Evolutionary conservation across 148 eudicot species (phyloP), one percentile per base, ranked within the genome.

Genomic region (Nepenthes gracilis): DNA sequence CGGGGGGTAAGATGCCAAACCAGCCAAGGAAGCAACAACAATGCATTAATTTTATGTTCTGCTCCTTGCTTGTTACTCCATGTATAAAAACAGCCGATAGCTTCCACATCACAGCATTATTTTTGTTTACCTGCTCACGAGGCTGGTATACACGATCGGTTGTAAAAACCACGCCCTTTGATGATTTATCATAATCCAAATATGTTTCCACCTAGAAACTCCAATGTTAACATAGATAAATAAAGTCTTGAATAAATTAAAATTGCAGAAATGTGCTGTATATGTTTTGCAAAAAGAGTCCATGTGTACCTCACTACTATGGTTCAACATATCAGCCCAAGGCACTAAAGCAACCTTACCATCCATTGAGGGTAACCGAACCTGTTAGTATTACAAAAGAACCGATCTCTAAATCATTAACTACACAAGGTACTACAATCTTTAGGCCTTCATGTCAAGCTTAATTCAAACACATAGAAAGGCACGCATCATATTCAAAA

Each of bases 291-390:
- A 35, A 32, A 32, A 11, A 45, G 14, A 10, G 35, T 48, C 48
- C 33, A 37, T 11, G 53, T 65, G 45, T 77, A 92, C 98, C 86
- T 88, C 87, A 64, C 91, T 85, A 62, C 78, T 84, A 71, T 93
- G 98, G 63, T 93, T 93, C 63, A 93, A 56, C 98, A 93, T 93
- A 81, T 93, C 98, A 47, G 98, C 98, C 98, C 96, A 93, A 2
- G 98, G 98, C 68, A 93, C 98, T 79, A 93, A 81, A 45, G 98
- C 98, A 59, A 93, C 83, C 72, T 68, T 88, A 63, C 85, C 96
- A 70, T 84, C 85, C 96, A 93, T 79, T 60, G 98, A 86, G 58
- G 98, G 98, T 47, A 93, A 84, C 43, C 98, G 81, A 55, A 93
- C 98, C 98, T 93, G 79, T 23, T 23, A 23, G 23, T 66, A 63